Percentiles rank a stretch among this genome's conserved stretches.
These are phyloP conservation scores for Byssochlamys sp. DNA, from an alignment of 2,329 filamentous ascomycete genomes.

Conservation along the genomic window DNA sequence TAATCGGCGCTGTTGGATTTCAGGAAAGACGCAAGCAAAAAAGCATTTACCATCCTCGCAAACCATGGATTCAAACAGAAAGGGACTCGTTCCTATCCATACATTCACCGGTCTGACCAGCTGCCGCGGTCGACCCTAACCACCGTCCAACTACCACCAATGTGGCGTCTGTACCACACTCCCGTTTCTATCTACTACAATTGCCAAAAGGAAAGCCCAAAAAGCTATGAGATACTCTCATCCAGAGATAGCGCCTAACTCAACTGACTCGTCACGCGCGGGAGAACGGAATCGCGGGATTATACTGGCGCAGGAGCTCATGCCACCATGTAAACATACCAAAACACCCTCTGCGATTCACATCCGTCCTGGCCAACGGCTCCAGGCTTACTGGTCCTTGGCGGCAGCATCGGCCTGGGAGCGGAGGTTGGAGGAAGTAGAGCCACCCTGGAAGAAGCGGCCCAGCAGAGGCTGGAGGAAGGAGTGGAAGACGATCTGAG, in stretches of 20 bases:
- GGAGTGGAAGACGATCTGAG: constrained; percentile 92
- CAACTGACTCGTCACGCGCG: constrained; percentile 1
- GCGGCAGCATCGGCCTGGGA: constrained; percentile 69
- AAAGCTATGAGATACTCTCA: not conserved
- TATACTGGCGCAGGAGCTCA: not conserved
- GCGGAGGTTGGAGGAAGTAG: constrained; percentile 76
- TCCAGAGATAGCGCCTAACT: constrained; percentile 1
- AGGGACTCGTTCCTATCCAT: not conserved
- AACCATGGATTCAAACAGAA: not conserved
- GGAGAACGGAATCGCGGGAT: constrained; percentile 2
- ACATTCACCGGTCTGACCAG: not conserved
- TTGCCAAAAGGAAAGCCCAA: not conserved
- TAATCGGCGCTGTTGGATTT: not conserved
- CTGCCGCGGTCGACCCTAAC: not conserved
- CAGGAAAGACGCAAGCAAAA: not conserved
- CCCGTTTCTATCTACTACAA: not conserved
- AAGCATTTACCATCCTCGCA: not conserved
- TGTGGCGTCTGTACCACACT: not conserved
- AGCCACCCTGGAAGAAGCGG: constrained; percentile 73
- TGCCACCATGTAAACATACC: not conserved
- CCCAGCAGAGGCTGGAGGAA: constrained; percentile 85
- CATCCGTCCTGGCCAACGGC: constrained; percentile 5
- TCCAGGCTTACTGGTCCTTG: constrained; percentile 54
- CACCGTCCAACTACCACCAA: not conserved
- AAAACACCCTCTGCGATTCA: constrained; percentile 11